These are phyloP conservation scores for Calonectria ilicicola DNA, from an alignment of 2,329 filamentous ascomycete genomes.

Conservation along the genomic window DNA sequence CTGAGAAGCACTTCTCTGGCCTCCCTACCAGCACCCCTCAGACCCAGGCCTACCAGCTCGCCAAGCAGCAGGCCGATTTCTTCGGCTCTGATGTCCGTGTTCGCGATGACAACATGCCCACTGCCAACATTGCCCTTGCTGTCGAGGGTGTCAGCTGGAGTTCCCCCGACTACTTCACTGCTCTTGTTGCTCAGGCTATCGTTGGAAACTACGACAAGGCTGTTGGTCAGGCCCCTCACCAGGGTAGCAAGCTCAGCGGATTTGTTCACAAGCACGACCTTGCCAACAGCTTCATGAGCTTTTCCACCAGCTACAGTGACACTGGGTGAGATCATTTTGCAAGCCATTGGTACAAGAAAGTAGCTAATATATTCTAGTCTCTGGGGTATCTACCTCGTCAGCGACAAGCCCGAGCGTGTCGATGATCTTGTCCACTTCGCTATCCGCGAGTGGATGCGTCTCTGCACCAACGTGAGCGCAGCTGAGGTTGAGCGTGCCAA, in stretches of 20 bases:
- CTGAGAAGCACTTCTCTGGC: slow-evolving; percentile 92
- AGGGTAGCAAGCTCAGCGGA: slow-evolving; percentile 97
- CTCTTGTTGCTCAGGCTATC: slow-evolving; percentile 96
- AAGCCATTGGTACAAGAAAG: not conserved
- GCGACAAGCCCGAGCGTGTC: slow-evolving; percentile 86
- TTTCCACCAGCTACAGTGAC: slow-evolving; percentile 99
- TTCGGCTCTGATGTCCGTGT: slow-evolving; percentile 96
- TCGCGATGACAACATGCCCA: slow-evolving; percentile 94
- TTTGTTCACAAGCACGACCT: slow-evolving; percentile 95
- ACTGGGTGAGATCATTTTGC: slow-evolving; percentile 78
- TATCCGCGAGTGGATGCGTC: slow-evolving; percentile 96
- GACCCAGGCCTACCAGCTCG: slow-evolving; percentile 79
- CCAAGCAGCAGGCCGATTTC: slow-evolving; percentile 93
- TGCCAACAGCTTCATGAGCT: slow-evolving; percentile 99
- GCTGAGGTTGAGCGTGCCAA: slow-evolving; percentile 98
- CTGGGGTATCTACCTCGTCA: slow-evolving; percentile 99
- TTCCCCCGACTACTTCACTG: slow-evolving; percentile 99
- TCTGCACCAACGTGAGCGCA: slow-evolving; percentile 87
- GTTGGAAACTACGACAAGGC: slow-evolving; percentile 99
- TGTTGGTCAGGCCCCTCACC: slow-evolving; percentile 96
- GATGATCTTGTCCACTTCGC: slow-evolving; percentile 99
- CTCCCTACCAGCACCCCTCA: slow-evolving; percentile 82
- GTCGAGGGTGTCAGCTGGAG: slow-evolving; percentile 99
- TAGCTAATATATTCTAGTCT: slow-evolving; percentile 70
- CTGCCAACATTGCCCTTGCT: slow-evolving; percentile 97